A percentile compares a stretch with the other conserved stretches of the same genome.
These are phyloP conservation scores for Arabidopsis arenosa DNA, from an alignment of 345 rosid species.

Conservation along the genomic window DNA sequence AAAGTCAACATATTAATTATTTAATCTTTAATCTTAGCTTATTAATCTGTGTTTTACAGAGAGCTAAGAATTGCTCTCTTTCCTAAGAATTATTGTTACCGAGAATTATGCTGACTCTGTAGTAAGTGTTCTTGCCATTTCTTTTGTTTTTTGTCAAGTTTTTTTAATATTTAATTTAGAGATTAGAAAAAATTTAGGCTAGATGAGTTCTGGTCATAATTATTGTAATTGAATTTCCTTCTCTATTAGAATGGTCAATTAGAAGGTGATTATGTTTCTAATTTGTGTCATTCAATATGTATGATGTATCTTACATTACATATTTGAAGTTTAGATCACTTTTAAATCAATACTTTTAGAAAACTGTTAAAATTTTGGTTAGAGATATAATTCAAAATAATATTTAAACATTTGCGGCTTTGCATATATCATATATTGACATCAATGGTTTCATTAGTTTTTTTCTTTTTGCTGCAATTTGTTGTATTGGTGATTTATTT, in stretches of 20 bases:
- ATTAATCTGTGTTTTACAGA: slow-evolving; percentile 15
- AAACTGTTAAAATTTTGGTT: slow-evolving; percentile 11
- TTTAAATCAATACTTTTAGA: neutral
- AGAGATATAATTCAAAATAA: slow-evolving; percentile 3
- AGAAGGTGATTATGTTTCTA: slow-evolving; percentile 9
- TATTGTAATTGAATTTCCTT: slow-evolving; percentile 5
- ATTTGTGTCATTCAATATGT: slow-evolving; percentile 16
- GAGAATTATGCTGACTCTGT: slow-evolving; percentile 34
- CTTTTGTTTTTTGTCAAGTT: neutral
- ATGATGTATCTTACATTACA: slow-evolving; percentile 18
- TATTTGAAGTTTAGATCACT: neutral
- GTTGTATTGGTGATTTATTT: neutral
- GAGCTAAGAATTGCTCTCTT: slow-evolving; percentile 21
- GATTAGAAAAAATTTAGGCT: neutral
- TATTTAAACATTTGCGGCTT: neutral
- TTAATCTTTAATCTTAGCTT: slow-evolving; percentile 35
- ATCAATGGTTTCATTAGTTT: too few species aligned
- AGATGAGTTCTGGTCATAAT: slow-evolving; percentile 21
- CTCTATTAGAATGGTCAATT: neutral
- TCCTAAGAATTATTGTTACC: slow-evolving; percentile 22
- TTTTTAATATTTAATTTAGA: neutral
- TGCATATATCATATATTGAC: neutral
- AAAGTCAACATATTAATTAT: slow-evolving; percentile 43
- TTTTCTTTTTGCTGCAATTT: too few species aligned
- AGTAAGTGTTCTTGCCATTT: slow-evolving; percentile 31